Evolutionary conservation across 2,329 filamentous ascomycete species (phyloP).

Genomic region (Aspergillus sp.): DNA sequence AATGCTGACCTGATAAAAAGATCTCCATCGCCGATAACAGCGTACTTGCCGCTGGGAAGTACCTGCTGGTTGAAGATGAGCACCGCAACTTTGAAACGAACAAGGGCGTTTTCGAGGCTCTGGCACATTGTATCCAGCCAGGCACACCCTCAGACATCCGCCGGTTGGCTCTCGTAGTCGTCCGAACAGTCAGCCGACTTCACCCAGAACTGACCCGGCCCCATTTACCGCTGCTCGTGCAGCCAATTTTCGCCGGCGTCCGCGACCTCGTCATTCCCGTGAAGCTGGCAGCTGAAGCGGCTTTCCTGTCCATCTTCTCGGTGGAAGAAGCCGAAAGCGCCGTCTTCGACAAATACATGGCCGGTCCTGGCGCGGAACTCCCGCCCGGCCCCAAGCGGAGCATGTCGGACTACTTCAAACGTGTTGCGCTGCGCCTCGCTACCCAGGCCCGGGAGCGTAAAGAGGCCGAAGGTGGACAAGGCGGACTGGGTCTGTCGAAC

Average conservation of each 20-base stretch:
- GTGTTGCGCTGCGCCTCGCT: conserved; percentile 77
- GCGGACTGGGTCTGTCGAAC: conserved; percentile 74
- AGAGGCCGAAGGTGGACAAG: conserved; percentile 83
- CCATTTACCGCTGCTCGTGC: conserved; percentile 70
- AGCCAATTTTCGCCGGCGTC: conserved; percentile 79
- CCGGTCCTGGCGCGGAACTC: conserved; percentile 57
- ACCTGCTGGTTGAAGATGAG: conserved; percentile 57
- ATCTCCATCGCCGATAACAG: conserved; percentile 81
- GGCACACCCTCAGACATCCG: conserved; percentile 75
- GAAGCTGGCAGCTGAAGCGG: conserved; percentile 88
- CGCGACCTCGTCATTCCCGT: conserved; percentile 88
- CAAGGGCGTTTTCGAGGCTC: conserved; percentile 70
- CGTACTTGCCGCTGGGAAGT: conserved; percentile 85
- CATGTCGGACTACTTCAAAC: conserved; percentile 96
- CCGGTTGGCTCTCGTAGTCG: conserved; percentile 74
- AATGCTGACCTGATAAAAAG: conserved; percentile 35
- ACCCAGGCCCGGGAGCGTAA: conserved; percentile 78
- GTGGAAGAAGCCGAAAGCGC: conserved; percentile 79
- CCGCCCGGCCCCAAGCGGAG: conserved; percentile 68
- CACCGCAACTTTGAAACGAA: conserved; percentile 62
- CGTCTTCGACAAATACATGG: conserved; percentile 87
- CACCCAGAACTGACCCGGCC: conserved; percentile 74
- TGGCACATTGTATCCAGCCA: conserved; percentile 67
- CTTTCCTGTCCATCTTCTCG: conserved; percentile 82
- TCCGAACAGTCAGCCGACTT: conserved; percentile 73